These are phyloP conservation scores for Dictyostelium purpureum DNA, from an alignment of 78 protist species.

Conservation along the genomic window DNA sequence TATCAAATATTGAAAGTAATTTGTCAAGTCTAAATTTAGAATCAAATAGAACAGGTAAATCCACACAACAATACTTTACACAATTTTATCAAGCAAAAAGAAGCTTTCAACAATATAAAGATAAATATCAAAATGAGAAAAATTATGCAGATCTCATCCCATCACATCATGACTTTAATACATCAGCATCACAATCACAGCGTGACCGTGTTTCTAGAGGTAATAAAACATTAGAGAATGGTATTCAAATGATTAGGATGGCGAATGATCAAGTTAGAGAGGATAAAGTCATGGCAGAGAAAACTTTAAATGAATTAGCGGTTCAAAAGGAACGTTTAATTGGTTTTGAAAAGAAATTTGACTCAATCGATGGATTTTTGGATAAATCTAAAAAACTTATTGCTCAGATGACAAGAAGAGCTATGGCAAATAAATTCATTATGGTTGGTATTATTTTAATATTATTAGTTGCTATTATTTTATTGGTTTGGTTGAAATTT, in stretches of 20 bases:
- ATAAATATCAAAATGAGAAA: conserved; percentile 62
- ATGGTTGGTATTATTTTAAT: conserved; percentile 63
- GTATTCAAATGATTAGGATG: conserved; percentile 69
- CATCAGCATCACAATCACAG: conserved; percentile 1
- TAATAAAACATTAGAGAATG: conserved; percentile 48
- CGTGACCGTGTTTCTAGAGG: conserved; percentile 40
- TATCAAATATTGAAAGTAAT: conserved; percentile 26
- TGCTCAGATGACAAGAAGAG: conserved; percentile 46
- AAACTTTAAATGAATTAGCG: conserved; percentile 26
- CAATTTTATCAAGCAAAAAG: conserved; percentile 41
- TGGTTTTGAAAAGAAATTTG: conserved; percentile 64
- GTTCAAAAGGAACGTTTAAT: conserved; percentile 51
- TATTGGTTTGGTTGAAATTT: conserved; percentile 66
- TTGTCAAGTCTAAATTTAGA: conserved; percentile 50
- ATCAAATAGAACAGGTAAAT: conserved; percentile 68
- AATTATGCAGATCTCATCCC: conserved; percentile 57
- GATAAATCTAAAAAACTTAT: conserved; percentile 24
- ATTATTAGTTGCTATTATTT: conserved; percentile 13
- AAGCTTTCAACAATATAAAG: conserved; percentile 55
- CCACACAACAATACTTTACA: conserved; percentile 61
- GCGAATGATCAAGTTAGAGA: conserved; percentile 59
- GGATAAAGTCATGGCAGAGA: conserved; percentile 20
- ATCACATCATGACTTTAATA: background rate
- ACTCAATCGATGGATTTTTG: conserved; percentile 42
- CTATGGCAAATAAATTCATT: conserved; percentile 63